Evolutionary conservation across 139 green algal species (phyloP).

Genomic region (Closterium sp.): DNA sequence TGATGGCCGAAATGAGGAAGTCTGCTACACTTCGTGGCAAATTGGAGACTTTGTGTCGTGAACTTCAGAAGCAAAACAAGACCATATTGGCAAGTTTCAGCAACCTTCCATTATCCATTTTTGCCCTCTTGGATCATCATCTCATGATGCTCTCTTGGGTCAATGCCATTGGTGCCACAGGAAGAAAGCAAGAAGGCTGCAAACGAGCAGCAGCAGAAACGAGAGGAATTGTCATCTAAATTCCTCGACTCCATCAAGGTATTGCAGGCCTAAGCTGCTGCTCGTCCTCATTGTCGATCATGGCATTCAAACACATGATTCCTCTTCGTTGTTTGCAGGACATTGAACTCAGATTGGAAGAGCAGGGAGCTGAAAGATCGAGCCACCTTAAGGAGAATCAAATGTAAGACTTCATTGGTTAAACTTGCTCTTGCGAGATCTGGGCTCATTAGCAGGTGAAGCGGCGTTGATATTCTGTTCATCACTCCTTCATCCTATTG

Average conservation of each 20-base stretch:
- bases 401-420: neutral
- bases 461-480: neutral
- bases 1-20: neutral
- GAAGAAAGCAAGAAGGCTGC: slow-evolving; percentile 38
- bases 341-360: slow-evolving; percentile 39
- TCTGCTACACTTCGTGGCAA: slow-evolving; percentile 1
- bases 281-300: neutral
- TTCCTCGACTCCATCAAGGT: slow-evolving; percentile 46
- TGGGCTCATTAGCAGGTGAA: no score
- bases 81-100: slow-evolving; percentile 1
- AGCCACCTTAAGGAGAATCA: slow-evolving; percentile 39
- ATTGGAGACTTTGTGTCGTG: slow-evolving; percentile 31
- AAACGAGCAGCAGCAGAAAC: slow-evolving; percentile 44
- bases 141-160: neutral
- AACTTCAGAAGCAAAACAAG: slow-evolving; percentile 50
- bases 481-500: neutral
- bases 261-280: neutral
- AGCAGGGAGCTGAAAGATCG: slow-evolving; percentile 32
- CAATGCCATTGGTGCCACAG: neutral
- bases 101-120: neutral
- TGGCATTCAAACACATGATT: neutral
- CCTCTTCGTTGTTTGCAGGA: slow-evolving; percentile 4
- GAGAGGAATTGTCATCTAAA: slow-evolving; percentile 34
- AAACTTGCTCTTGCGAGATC: neutral
- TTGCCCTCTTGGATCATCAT: neutral